These are phyloP conservation scores for Vinca minor DNA, from an alignment of 257 asterid genomes.

Conservation along the genomic window DNA sequence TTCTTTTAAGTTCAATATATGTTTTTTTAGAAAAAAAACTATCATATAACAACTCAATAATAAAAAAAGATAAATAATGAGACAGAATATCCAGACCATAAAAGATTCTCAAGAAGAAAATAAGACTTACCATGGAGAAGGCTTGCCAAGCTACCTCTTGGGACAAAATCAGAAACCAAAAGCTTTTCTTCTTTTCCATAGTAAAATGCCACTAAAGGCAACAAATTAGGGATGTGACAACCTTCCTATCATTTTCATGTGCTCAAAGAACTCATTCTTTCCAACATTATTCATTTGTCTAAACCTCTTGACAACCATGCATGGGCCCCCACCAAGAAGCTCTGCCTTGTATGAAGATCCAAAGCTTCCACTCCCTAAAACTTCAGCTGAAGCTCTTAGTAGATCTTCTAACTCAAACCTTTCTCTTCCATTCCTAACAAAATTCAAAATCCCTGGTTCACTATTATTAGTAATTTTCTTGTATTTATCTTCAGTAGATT, in stretches of 20 bases:
- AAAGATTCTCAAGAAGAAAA: no score
- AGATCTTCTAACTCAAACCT: constrained; percentile 54
- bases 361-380: constrained; percentile 58
- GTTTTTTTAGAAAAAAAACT: no score
- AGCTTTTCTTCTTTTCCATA: constrained; percentile 59
- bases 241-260: constrained; percentile 47
- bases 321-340: constrained; percentile 24
- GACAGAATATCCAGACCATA: no score
- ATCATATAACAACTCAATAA: no score
- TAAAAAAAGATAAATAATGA: no score
- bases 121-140: constrained; percentile 50
- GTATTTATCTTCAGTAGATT: not conserved
- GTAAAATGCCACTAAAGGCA: constrained; percentile 61
- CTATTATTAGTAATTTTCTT: constrained; percentile 20
- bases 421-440: constrained; percentile 36
- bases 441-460: constrained; percentile 34
- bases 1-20: no score
- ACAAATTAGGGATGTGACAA: constrained; percentile 47
- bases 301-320: constrained; percentile 52
- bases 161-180: constrained; percentile 38
- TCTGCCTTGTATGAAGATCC: constrained; percentile 67
- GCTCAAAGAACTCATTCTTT: constrained; percentile 40
- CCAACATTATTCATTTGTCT: constrained; percentile 42
- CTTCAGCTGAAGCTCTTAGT: constrained; percentile 57
- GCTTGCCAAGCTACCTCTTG: constrained; percentile 59